A percentile compares a stretch with the other conserved stretches of the same genome.
These are phyloP conservation scores for Trametes elegans DNA, from an alignment of 768 basidiomycete genomes.

Conservation along the genomic window DNA sequence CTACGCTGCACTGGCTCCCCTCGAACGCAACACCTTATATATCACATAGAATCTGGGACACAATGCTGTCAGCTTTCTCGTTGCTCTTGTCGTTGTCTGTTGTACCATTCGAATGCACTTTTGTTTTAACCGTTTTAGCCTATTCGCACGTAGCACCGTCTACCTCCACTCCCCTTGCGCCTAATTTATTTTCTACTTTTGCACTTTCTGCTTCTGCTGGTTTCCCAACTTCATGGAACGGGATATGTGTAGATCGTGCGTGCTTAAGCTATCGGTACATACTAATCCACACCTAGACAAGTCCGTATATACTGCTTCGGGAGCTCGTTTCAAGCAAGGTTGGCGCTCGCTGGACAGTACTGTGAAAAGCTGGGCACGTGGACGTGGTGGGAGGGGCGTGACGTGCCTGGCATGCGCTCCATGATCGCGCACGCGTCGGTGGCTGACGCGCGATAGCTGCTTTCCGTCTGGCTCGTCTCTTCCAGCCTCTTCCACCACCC, in stretches of 20 bases:
- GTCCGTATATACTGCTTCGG: too few relatives aligned
- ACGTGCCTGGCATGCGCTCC: constrained; percentile 10
- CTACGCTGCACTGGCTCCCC: too few relatives aligned
- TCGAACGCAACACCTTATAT: too few relatives aligned
- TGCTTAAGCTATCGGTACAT: too few relatives aligned
- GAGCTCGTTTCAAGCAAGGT: neutral
- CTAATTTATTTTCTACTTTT: neutral
- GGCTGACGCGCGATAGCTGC: constrained; percentile 6
- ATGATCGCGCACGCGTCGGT: constrained; percentile 14
- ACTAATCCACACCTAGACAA: too few relatives aligned
- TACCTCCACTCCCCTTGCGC: neutral
- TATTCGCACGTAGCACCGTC: neutral
- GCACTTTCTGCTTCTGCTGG: too few relatives aligned
- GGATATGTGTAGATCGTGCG: too few relatives aligned
- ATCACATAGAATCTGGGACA: constrained; percentile 3
- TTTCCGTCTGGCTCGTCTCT: neutral
- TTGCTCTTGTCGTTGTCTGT: constrained; percentile 12
- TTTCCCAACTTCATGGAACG: too few relatives aligned
- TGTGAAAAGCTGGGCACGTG: too few relatives aligned
- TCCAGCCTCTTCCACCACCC: neutral
- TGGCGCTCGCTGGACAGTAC: neutral
- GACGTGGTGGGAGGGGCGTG: too few relatives aligned
- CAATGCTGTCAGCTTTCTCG: constrained; percentile 1
- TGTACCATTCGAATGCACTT: constrained; percentile 13
- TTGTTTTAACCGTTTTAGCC: neutral